Conservation (phyloP, 805 yeast genomes). For the Candida piceae region DNA sequence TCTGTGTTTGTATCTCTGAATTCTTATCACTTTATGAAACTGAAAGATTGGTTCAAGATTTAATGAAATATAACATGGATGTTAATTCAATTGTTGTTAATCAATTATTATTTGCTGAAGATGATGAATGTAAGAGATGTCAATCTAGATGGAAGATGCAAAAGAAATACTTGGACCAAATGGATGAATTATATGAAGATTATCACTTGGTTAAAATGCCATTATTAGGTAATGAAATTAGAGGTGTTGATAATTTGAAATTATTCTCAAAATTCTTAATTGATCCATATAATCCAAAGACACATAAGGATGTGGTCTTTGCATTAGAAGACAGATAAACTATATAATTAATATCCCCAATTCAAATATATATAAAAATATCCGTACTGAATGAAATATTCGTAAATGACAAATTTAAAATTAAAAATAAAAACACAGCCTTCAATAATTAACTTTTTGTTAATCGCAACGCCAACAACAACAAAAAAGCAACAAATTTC, state of each 20-base stretch:
- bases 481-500: no score
- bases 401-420: no score
- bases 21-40: conserved; percentile 94
- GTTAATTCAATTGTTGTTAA: conserved; percentile 95
- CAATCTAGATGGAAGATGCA: conserved; percentile 94
- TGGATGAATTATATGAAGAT: conserved; percentile 94
- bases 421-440: no score
- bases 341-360: neutral
- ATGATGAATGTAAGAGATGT: conserved; percentile 83
- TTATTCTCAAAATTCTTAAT: conserved; percentile 78
- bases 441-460: no score
- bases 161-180: conserved; percentile 88
- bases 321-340: conserved; percentile 44
- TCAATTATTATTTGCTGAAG: conserved; percentile 85
- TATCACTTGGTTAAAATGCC: conserved; percentile 97
- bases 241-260: conserved; percentile 84
- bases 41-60: conserved; percentile 95
- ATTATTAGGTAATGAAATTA: conserved; percentile 86
- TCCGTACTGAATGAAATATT: no score
- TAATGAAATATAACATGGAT: conserved; percentile 91
- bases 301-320: conserved; percentile 48
- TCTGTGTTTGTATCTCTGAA: conserved; percentile 97
- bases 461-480: no score
- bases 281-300: conserved; percentile 68
- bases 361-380: no score